phyloP scores from a whole-genome alignment of 495 filamentous ascomycete genomes.

The Aspergillus haitiensis region DNA sequence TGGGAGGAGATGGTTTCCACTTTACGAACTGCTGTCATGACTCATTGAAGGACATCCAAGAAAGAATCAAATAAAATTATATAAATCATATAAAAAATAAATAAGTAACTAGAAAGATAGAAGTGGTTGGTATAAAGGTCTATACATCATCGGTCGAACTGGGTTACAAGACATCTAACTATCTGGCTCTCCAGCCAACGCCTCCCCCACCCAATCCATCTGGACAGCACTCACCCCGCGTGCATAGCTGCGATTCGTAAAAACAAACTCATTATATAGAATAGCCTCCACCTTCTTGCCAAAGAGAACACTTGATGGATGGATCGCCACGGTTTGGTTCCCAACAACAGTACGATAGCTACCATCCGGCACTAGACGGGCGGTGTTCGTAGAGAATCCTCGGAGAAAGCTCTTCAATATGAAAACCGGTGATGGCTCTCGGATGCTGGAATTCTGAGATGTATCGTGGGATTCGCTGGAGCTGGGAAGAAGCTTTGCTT shows the following conservation, averaged over 20 bases:
- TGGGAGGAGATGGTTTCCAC: too few relatives aligned
- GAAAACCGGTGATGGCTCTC: constrained; percentile 39
- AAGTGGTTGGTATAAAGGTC: constrained; percentile 7
- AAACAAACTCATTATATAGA: constrained; percentile 95
- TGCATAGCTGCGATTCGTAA: constrained; percentile 87
- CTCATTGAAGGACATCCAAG: too few relatives aligned
- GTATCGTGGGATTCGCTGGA: constrained; percentile 19
- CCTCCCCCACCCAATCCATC: constrained; percentile 81
- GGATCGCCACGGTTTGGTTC: constrained; percentile 83
- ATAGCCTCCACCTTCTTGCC: constrained; percentile 90
- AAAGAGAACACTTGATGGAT: constrained; percentile 82
- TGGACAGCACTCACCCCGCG: constrained; percentile 85
- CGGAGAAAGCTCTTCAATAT: constrained; percentile 79
- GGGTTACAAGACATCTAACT: too few relatives aligned
- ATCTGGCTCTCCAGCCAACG: constrained; percentile 42
- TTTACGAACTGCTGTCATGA: too few relatives aligned
- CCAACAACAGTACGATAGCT: constrained; percentile 82
- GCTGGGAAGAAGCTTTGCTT: constrained; percentile 40
- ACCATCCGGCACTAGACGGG: constrained; percentile 76
- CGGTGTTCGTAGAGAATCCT: constrained; percentile 81
- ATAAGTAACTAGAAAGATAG: too few relatives aligned
- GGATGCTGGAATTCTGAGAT: constrained; percentile 11
- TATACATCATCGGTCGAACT: background rate
- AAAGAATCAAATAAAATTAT: too few relatives aligned
- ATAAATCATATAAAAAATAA: too few relatives aligned